A percentile compares a stretch with the other conserved stretches of the same genome.
Evolutionary conservation across 2,329 filamentous ascomycete genomes (phyloP).

Genomic region (Penicillium sp.): DNA sequence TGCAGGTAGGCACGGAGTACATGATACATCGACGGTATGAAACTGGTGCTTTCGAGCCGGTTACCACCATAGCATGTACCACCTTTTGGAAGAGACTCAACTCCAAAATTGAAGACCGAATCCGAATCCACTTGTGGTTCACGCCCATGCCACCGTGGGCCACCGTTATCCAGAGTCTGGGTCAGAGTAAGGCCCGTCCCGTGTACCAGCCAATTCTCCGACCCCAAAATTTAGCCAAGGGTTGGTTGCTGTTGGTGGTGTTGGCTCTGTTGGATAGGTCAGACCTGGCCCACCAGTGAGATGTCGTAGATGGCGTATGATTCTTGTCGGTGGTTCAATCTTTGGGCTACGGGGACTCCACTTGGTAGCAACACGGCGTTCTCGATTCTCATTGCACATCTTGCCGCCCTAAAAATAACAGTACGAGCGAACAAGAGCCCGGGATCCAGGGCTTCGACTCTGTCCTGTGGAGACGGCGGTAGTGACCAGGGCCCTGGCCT

Average conservation of each 20-base stretch:
- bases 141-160: too few relatives aligned
- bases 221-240: not conserved
- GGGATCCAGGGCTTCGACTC: not conserved
- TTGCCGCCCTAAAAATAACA: slow-evolving; percentile 7
- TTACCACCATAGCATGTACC: not conserved
- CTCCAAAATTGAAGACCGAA: not conserved
- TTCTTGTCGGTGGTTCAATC: not conserved
- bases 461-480: not conserved
- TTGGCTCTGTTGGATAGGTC: slow-evolving; percentile 3
- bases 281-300: not conserved
- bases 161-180: slow-evolving; percentile 28
- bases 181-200: slow-evolving; percentile 34
- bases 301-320: slow-evolving; percentile 4
- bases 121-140: not conserved
- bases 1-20: slow-evolving; percentile 1
- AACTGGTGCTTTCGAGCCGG: not conserved
- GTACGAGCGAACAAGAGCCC: not conserved
- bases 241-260: not conserved
- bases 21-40: not conserved
- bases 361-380: not conserved
- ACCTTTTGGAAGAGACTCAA: not conserved
- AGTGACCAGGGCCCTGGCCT: not conserved
- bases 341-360: slow-evolving; percentile 2
- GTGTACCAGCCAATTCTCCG: slow-evolving; percentile 21
- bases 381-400: not conserved